Conservation (phyloP, 129 eudicot genomes). For the Ambrosia artemisiifolia region DNA sequence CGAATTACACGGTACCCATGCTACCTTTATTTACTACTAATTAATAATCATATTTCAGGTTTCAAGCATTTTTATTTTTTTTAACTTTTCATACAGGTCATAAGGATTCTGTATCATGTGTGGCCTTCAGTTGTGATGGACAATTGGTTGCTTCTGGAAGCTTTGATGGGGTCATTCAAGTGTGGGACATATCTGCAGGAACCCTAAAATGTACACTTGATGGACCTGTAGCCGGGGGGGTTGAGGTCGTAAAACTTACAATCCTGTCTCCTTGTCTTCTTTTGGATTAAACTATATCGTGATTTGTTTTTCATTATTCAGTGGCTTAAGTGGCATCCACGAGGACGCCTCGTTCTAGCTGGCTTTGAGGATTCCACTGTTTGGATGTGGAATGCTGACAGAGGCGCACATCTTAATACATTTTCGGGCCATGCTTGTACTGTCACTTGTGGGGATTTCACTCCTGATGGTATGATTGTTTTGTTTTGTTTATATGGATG, state of each 20-base stretch:
- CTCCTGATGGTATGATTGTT: slow-evolving; percentile 75
- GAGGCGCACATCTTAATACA: slow-evolving; percentile 44
- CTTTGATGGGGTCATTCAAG: slow-evolving; percentile 70
- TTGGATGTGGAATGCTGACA: slow-evolving; percentile 99
- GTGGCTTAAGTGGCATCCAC: slow-evolving; percentile 99
- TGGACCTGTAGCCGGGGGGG: slow-evolving; percentile 80
- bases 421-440: slow-evolving; percentile 74
- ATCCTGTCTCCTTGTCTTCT: neutral
- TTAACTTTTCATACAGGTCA: slow-evolving; percentile 49
- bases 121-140: slow-evolving; percentile 88
- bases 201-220: slow-evolving; percentile 65
- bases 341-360: slow-evolving; percentile 82
- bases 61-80: neutral
- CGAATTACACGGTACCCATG: slow-evolving; percentile 70
- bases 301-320: slow-evolving; percentile 18
- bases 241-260: slow-evolving; percentile 55
- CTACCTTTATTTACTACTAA: no score
- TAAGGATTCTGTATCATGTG: slow-evolving; percentile 63
- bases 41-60: neutral
- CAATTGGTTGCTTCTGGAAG: slow-evolving; percentile 87
- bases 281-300: neutral
- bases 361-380: slow-evolving; percentile 88
- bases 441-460: slow-evolving; percentile 91
- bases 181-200: slow-evolving; percentile 68
- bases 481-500: neutral